A percentile compares a stretch with the other conserved stretches of the same genome.
Evolutionary conservation across 2,329 filamentous ascomycete genomes (phyloP).

Genomic region (Hysterium pulicare): DNA sequence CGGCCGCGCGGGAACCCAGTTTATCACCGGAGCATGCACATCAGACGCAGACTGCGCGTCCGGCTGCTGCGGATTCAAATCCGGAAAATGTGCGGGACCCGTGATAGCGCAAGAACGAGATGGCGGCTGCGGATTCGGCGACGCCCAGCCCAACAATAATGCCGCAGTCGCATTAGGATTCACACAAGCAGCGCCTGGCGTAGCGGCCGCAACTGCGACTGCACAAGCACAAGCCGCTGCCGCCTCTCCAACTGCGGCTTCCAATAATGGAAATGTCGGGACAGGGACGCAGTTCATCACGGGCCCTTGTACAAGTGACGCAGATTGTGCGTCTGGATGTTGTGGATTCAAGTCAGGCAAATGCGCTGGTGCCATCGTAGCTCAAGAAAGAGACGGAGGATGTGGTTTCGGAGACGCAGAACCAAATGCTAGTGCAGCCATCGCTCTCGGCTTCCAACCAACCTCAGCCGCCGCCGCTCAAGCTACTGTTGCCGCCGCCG

Average conservation of each 20-base stretch:
- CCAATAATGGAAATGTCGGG: slow-evolving; percentile 3
- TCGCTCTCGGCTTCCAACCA: slow-evolving; percentile 8
- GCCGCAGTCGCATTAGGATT: slow-evolving; percentile 14
- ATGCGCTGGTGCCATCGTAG: slow-evolving; percentile 29
- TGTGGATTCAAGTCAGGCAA: slow-evolving; percentile 34
- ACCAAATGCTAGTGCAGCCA: slow-evolving; percentile 21
- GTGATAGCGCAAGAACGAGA: slow-evolving; percentile 27
- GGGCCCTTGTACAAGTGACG: slow-evolving; percentile 34
- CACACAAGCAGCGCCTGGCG: not conserved
- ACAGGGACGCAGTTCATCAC: slow-evolving; percentile 28
- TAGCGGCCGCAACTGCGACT: slow-evolving; percentile 1
- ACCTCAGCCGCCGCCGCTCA: not conserved
- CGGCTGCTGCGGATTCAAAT: slow-evolving; percentile 36
- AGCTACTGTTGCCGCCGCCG: not conserved
- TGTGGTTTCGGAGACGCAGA: slow-evolving; percentile 27
- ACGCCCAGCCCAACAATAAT: slow-evolving; percentile 19
- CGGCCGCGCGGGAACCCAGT: slow-evolving; percentile 28
- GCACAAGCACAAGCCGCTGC: not conserved
- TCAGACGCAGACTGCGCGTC: slow-evolving; percentile 39
- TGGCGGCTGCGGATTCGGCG: slow-evolving; percentile 29
- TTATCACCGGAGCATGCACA: slow-evolving; percentile 38
- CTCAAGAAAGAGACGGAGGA: slow-evolving; percentile 28
- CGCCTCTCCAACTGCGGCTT: not conserved
- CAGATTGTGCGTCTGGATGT: slow-evolving; percentile 38
- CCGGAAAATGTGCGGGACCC: slow-evolving; percentile 30